Percentiles rank a stretch among this genome's conserved stretches.
Conservation (phyloP, 1,139 yeast species). For the Yamadazyma siamensis region DNA sequence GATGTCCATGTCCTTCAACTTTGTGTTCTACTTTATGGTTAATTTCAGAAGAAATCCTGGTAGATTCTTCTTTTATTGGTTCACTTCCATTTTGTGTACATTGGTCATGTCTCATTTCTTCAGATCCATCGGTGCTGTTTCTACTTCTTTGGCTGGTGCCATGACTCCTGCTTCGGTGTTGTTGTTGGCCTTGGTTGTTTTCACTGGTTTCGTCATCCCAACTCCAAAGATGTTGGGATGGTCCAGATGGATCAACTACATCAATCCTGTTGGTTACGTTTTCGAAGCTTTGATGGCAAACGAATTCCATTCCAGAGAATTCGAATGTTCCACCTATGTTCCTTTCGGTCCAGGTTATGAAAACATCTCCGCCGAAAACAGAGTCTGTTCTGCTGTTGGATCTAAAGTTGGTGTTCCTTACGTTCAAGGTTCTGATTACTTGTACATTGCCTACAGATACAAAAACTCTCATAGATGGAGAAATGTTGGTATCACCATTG, state of each 20-base stretch:
- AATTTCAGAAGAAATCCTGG: slow-evolving; percentile 57
- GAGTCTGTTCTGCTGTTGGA: slow-evolving; percentile 65
- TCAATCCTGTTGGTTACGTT: slow-evolving; percentile 56
- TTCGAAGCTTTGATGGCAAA: slow-evolving; percentile 57
- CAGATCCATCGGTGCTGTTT: slow-evolving; percentile 56
- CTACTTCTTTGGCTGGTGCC: slow-evolving; percentile 56
- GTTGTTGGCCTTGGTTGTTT: slow-evolving; percentile 51
- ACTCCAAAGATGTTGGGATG: slow-evolving; percentile 58
- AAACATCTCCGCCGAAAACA: slow-evolving; percentile 23
- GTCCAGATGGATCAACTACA: slow-evolving; percentile 60
- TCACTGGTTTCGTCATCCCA: slow-evolving; percentile 60
- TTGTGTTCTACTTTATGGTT: slow-evolving; percentile 57
- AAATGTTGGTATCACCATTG: slow-evolving; percentile 69
- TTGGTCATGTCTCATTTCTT: slow-evolving; percentile 57
- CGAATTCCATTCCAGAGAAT: slow-evolving; percentile 48
- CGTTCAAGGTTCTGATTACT: slow-evolving; percentile 60
- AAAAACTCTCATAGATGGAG: slow-evolving; percentile 71
- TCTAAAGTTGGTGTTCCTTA: slow-evolving; percentile 51
- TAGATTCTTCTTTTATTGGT: slow-evolving; percentile 53
- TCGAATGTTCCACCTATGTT: slow-evolving; percentile 44
- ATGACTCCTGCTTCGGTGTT: slow-evolving; percentile 59
- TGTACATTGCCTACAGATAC: slow-evolving; percentile 47
- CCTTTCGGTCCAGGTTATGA: slow-evolving; percentile 52
- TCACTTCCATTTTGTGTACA: slow-evolving; percentile 40
- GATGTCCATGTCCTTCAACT: slow-evolving; percentile 41